phyloP scores from a whole-genome alignment of 805 yeast genomes.

The Maudiozyma bulderi region DNA sequence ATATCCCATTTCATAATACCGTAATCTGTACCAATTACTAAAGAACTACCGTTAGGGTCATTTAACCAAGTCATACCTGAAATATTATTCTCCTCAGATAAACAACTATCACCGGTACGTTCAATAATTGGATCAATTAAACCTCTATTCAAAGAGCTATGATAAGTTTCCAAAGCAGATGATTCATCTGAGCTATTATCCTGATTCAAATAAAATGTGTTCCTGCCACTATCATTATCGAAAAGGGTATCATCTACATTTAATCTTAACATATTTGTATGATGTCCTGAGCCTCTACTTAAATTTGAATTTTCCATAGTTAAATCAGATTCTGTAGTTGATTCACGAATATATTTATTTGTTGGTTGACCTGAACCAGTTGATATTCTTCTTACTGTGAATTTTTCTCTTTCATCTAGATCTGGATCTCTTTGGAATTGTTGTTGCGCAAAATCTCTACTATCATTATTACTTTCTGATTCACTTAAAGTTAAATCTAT shows the following conservation, averaged over 20 bases:
- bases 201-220: background rate
- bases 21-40: constrained; percentile 54
- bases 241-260: background rate
- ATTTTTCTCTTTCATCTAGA: background rate
- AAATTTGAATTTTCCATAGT: background rate
- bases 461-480: background rate
- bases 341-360: background rate
- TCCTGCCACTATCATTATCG: background rate
- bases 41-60: constrained; percentile 39
- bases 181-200: background rate
- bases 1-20: constrained; percentile 66
- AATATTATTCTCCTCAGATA: constrained; percentile 38
- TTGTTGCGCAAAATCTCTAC: background rate
- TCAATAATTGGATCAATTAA: background rate
- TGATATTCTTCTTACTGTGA: constrained; percentile 3
- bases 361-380: background rate
- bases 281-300: background rate
- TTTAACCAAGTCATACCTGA: constrained; percentile 54
- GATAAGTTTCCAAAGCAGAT: background rate
- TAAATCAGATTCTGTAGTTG: background rate
- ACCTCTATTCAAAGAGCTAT: background rate
- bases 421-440: background rate
- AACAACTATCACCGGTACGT: background rate
- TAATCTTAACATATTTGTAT: background rate
- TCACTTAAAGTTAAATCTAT: background rate